Conservation (phyloP, 2,329 filamentous ascomycete genomes). For the Lasiodiplodia sp. region DNA sequence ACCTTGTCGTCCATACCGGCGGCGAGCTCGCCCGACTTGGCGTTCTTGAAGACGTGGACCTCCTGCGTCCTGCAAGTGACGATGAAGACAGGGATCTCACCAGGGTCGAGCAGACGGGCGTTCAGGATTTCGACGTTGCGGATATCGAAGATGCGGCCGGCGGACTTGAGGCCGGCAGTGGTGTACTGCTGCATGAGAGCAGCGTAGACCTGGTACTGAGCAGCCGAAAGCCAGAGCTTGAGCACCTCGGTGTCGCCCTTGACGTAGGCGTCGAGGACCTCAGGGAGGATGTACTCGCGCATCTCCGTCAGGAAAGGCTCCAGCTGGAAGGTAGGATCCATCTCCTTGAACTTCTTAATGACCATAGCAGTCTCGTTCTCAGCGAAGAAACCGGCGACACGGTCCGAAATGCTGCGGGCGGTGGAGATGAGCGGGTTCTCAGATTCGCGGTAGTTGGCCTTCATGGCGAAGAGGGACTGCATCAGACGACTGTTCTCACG, state of each 20-base stretch:
- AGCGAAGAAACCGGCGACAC: conserved; percentile 93
- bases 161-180: conserved; percentile 88
- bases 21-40: conserved; percentile 86
- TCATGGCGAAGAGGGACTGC: conserved; percentile 86
- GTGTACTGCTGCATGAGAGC: conserved; percentile 98
- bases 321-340: conserved; percentile 93
- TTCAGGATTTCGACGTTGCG: conserved; percentile 88
- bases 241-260: conserved; percentile 92
- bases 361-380: conserved; percentile 98
- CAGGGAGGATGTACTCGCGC: conserved; percentile 95
- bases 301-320: conserved; percentile 95
- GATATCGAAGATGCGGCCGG: conserved; percentile 94
- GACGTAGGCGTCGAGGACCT: conserved; percentile 97
- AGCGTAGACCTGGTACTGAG: conserved; percentile 95
- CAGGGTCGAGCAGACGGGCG: conserved; percentile 81
- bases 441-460: conserved; percentile 90
- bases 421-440: conserved; percentile 96
- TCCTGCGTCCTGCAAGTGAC: conserved; percentile 96
- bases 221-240: conserved; percentile 94
- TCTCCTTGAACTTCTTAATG: conserved; percentile 96
- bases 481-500: conserved; percentile 87
- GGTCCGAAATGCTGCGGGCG: conserved; percentile 91
- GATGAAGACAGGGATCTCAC: conserved; percentile 94
- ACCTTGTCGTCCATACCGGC: conserved; percentile 99
- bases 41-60: conserved; percentile 94